A percentile compares a stretch with the other conserved stretches of the same genome.
These are phyloP conservation scores for Tanozyma kutaoensis DNA, from an alignment of 805 yeast species.

Conservation along the genomic window DNA sequence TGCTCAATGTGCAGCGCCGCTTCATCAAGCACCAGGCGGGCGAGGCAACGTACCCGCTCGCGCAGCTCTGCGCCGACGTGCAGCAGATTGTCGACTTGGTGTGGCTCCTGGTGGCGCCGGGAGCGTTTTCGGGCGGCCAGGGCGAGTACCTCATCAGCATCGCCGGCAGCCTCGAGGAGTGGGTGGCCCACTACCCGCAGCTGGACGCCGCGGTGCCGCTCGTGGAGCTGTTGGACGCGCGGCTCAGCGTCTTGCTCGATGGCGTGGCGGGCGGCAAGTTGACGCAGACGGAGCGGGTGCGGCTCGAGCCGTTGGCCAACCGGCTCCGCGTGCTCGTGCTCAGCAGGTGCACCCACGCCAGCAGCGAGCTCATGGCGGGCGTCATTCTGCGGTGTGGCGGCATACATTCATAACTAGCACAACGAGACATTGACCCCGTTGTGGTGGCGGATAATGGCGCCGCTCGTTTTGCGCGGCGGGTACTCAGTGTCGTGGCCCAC, in stretches of 20 bases:
- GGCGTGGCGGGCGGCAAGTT: too few species aligned
- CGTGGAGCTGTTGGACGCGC: constrained; percentile 16
- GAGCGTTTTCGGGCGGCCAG: constrained; percentile 37
- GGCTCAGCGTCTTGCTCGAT: constrained; percentile 23
- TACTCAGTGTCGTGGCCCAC: constrained; percentile 1
- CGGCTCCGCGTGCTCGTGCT: too few species aligned
- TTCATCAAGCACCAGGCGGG: constrained; percentile 30
- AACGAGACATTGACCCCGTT: constrained; percentile 5
- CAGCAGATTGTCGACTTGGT: constrained; percentile 37
- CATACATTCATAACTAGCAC: too few species aligned
- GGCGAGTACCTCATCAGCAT: constrained; percentile 46
- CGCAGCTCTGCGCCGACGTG: constrained; percentile 30
- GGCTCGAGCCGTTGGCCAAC: too few species aligned
- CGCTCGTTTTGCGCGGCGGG: constrained; percentile 3
- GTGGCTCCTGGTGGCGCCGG: constrained; percentile 40
- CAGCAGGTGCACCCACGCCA: too few species aligned
- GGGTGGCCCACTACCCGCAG: constrained; percentile 28
- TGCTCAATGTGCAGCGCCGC: constrained; percentile 7
- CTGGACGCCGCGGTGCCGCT: too few species aligned
- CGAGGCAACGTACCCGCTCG: constrained; percentile 11
- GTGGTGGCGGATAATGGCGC: constrained; percentile 2
- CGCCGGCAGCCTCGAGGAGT: constrained; percentile 58
- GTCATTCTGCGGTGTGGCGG: too few species aligned
- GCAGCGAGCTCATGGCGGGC: too few species aligned
- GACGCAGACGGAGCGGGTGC: too few species aligned